Base-by-base conservation (phyloP, 176 grass and related monocot genomes). In the Carex cristatella region DNA sequence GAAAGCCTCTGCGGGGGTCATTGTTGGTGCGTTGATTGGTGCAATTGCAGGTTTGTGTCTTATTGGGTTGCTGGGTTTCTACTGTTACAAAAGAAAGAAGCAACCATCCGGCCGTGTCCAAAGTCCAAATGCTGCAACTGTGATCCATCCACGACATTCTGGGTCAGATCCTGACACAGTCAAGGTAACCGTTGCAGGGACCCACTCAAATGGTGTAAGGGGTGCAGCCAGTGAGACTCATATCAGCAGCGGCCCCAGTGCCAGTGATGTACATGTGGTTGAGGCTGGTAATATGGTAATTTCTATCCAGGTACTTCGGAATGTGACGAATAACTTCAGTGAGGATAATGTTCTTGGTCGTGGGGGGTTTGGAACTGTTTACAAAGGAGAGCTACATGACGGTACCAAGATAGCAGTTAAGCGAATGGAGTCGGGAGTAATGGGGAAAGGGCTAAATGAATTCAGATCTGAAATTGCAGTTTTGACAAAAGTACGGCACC, bases 201-300 rank as follows among this genome's bases (percentile, higher is more conserved):
- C 87, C 0, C 86, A 86, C 80, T 66, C 42, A 44, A 92, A 94
- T 61, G 87, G 75, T 2, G 88, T 86, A 74, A 86, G 80, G 37
- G 70, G 81, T 65, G 55, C 84, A 7, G 44, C 86, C 4, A 94
- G 61, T 9, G 92, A 97, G 65, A 61, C 87, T 84, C 89, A 83
- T 27, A 87, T 86, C 5, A 90, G 87, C 56, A 97, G 73, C 69
- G 89, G 49, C 49, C 89, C 87, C 8, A 82, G 31, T 48, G 84
- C 86, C 3, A 75, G 86, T 7, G 89, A 94, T 55, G 90, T 97
- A 31, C 92, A 94, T 86, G 95, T 97, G 15, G 89, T 93, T 33
- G 95, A 97, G 59, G 73, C 88, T 72, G 95, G 95, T 84, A 97
- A 94, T 86, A 97, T 97, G 92, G 95, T 97, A 13, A 97, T 97